Base-by-base conservation (phyloP, 257 asterid species). In the Asclepias syriaca region DNA sequence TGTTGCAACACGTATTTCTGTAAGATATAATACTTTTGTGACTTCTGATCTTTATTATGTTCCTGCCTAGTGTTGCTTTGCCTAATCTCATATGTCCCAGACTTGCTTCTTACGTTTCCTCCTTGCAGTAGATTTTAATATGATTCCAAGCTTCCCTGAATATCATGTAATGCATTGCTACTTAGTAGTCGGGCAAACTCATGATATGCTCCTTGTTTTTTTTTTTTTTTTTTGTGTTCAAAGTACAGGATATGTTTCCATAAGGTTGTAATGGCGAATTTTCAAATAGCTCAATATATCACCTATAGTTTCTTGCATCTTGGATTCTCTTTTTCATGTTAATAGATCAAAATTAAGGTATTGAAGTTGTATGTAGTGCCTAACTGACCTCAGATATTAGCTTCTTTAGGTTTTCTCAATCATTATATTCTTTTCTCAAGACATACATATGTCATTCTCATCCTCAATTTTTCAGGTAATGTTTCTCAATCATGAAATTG, bases 1-100 rank as follows among this genome's bases (percentile, higher is more conserved):
- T 78, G 99, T 94, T 34, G 99, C 99, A 15, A 94, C 99, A 55
- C 87, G 99, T 48, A 94, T 94, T 84, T 94, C 99, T 63, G 99
- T 94, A 76, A 85, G 95, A 61, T 39, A 51, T 53, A 18, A 22
- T 39, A 61, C 45, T 72, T 34, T 5, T 64, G 3, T 49, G 10
- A 27, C 29, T 68, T 69, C 48, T 66, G 1, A 16, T 48, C n/a
- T 7, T 34, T 46, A 22, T 40, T 11, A 16, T 56, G 46, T 14
- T 56, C 40, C 8, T 18, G 29, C 50, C 34, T 54, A 11, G 39
- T 65, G 15, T 12, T 54, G 19, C 19, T 50, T 34, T 16, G 29
- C 46, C 65, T 32, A 11, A 64, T 34, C 11, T 48, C 32, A 12
- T 34, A 18, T 40, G 64, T 58, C 37, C 11, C 5, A 3, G 37